These are phyloP conservation scores for Colletotrichum musae DNA, from an alignment of 2,329 filamentous ascomycete genomes.

Conservation along the genomic window DNA sequence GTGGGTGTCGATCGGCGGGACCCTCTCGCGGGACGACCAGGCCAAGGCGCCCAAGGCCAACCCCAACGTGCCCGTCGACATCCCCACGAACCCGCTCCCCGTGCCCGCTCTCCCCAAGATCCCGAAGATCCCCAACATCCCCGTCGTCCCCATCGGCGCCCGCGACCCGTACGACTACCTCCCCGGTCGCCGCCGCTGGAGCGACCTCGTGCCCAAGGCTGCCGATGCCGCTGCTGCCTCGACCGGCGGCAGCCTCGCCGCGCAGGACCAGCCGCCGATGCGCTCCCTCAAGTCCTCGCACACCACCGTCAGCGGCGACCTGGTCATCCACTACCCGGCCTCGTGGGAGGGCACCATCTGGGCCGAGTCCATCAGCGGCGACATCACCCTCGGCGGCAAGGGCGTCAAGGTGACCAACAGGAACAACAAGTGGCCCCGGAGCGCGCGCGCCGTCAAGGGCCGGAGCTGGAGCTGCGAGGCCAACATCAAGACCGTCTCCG, in stretches of 20 bases:
- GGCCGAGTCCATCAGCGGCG: conserved; percentile 58
- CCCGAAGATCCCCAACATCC: conserved; percentile 23
- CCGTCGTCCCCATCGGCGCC: conserved; percentile 25
- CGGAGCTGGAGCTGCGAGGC: conserved; percentile 15
- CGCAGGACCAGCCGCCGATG: conserved; percentile 45
- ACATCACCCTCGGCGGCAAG: conserved; percentile 56
- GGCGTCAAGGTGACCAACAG: conserved; percentile 54
- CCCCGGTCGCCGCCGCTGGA: conserved; percentile 26
- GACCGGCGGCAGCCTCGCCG: not conserved
- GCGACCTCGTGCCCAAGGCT: conserved; percentile 15
- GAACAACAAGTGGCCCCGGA: conserved; percentile 53
- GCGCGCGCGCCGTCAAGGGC: conserved; percentile 49
- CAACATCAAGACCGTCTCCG: conserved; percentile 18
- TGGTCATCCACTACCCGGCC: conserved; percentile 61
- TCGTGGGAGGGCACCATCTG: conserved; percentile 64
- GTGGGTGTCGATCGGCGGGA: conserved; percentile 52
- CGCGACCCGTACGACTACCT: conserved; percentile 44
- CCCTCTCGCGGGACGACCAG: conserved; percentile 24
- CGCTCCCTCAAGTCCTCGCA: conserved; percentile 58
- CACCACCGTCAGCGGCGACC: conserved; percentile 59
- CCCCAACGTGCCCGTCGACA: conserved; percentile 40
- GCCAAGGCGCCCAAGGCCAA: conserved; percentile 25
- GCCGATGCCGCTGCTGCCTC: not conserved
- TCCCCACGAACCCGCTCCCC: conserved; percentile 37
- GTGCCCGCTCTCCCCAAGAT: conserved; percentile 14